Evolutionary conservation across 2,329 filamentous ascomycete species (phyloP), one percentile per base, ranked within the genome.

Genomic region (Zymoseptoria tritici): DNA sequence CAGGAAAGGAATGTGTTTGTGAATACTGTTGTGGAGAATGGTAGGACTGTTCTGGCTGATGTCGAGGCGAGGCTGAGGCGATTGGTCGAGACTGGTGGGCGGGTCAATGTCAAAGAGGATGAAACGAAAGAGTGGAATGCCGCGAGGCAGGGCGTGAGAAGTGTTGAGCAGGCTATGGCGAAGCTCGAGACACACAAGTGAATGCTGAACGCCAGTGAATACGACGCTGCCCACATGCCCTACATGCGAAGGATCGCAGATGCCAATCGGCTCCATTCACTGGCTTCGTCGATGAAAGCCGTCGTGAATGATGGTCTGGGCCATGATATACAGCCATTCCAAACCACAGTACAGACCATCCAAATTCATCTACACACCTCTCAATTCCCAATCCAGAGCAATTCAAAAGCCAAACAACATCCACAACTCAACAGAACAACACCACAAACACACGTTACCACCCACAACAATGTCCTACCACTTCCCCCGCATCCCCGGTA

Each of bases 11-110:
- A 73, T 13, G 74, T 70, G 19, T 85, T 84, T 77, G 78, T 81
- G 61, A 74, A 73, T 1, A 78, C 79, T 29, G 75, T 85, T 2
- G 76, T 79, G 56, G 84, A 86, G 64, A 80, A 84, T 63, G 84
- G 83, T 2, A 74, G 83, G 52, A 74, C 75, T n/a, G 80, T 81
- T 2, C 70, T 87, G 36, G 79, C 77, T 59, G 74, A 77, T 22
- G 81, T 82, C 0, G 83, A 86, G 66, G 75, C 78, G 20, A 66
- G 74, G 13, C 73, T 85, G 57, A 75, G 77, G 26, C 65, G 68
- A 31, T 68, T 82, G 19, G 77, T 85, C 2, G 72, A 71, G 6
- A 72, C 77, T 16, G 77, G 76, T 16, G 80, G 78, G 36, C 74
- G 71, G 49, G 68, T 71, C 1, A 67, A 65, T 9, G 70, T 75